These are phyloP conservation scores for Coemansia sp. DNA, from an alignment of 192 early-diverging fungal genomes.

Conservation along the genomic window DNA sequence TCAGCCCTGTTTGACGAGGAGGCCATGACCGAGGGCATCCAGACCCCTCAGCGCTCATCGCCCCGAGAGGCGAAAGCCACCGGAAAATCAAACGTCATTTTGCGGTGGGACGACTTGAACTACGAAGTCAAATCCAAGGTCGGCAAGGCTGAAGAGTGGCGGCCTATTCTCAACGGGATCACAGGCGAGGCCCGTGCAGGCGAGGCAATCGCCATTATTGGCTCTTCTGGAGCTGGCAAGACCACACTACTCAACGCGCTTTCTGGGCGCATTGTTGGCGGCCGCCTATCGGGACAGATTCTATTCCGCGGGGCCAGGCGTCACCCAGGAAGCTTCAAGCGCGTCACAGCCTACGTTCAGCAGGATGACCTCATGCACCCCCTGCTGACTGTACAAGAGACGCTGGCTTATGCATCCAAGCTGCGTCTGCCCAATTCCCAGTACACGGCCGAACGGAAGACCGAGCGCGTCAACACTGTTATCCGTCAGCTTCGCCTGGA, in stretches of 20 bases:
- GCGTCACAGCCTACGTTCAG: slow-evolving; percentile 52
- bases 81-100: slow-evolving; percentile 22
- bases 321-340: slow-evolving; percentile 49
- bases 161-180: slow-evolving; percentile 64
- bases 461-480: slow-evolving; percentile 63
- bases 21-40: slow-evolving; percentile 29
- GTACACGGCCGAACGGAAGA: slow-evolving; percentile 53
- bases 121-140: slow-evolving; percentile 45
- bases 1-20: slow-evolving; percentile 33
- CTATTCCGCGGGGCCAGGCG: slow-evolving; percentile 56
- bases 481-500: slow-evolving; percentile 65
- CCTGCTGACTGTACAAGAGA: slow-evolving; percentile 75
- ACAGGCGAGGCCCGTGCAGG: slow-evolving; percentile 73
- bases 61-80: background rate
- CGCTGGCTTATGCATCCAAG: slow-evolving; percentile 69
- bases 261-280: slow-evolving; percentile 64
- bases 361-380: slow-evolving; percentile 60
- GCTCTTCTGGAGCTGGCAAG: slow-evolving; percentile 90
- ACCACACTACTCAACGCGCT: slow-evolving; percentile 82
- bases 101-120: slow-evolving; percentile 40
- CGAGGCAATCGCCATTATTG: slow-evolving; percentile 85
- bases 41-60: slow-evolving; percentile 1
- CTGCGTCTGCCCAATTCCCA: slow-evolving; percentile 63
- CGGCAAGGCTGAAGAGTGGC: slow-evolving; percentile 16
- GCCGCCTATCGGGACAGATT: slow-evolving; percentile 56